Conservation (phyloP, 495 filamentous ascomycete species). For the Parachaetomium inaequale region DNA sequence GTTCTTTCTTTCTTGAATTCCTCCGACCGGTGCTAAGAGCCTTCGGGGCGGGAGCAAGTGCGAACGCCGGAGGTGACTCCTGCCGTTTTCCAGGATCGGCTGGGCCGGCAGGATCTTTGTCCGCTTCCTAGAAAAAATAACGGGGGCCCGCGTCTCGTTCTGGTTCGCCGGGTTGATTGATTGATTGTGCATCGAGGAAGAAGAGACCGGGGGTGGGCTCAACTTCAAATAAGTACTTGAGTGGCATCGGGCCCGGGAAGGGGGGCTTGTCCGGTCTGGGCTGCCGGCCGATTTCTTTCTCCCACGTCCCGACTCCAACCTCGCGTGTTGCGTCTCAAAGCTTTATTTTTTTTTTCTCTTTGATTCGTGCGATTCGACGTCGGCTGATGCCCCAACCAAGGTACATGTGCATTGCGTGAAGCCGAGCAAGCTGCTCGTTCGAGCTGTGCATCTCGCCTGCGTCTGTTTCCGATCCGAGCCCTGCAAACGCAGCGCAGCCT, state of each 20-base stretch:
- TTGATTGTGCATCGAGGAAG: no score
- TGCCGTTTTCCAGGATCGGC: background rate
- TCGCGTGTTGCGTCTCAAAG: no score
- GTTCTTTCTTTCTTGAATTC: background rate
- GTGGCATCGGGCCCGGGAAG: no score
- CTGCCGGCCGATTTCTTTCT: background rate
- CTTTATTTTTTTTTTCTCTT: background rate
- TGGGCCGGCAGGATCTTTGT: background rate
- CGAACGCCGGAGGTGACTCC: background rate
- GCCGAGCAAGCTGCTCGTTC: constrained; percentile 3
- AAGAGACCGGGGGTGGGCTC: no score
- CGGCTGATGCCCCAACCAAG: background rate
- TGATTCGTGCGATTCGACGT: background rate
- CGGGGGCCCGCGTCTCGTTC: no score
- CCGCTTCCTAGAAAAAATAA: no score
- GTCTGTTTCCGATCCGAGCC: background rate
- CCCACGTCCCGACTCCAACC: background rate
- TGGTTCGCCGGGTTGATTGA: no score
- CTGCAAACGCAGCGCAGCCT: background rate
- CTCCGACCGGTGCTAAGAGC: background rate
- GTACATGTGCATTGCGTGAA: background rate
- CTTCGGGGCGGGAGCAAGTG: background rate
- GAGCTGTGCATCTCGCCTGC: background rate
- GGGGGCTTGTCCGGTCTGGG: no score
- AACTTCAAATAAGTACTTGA: no score